Base-by-base conservation (phyloP, 2,329 filamentous ascomycete species). In the Paramyrothecium roridum region DNA sequence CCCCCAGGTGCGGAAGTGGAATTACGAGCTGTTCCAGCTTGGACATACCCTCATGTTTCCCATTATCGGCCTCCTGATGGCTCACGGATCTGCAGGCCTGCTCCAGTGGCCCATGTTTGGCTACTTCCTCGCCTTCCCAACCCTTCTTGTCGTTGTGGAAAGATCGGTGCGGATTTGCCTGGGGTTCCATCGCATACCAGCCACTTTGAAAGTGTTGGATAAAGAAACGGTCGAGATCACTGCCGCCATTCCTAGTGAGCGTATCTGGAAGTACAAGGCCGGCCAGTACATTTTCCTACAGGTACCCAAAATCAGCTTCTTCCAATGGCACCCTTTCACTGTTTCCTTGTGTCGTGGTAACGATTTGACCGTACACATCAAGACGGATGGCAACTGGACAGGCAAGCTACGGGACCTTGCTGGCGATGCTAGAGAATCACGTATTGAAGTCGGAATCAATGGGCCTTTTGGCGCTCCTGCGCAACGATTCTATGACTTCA, bases 261-360 rank as follows among this genome's bases (percentile, higher is more conserved):
- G 77, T 1, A 67, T 80, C 3, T 83, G 79, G 80, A 73, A 72
- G 43, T 84, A 83, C 62, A 74, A 76, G 53, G 80, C 81, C n/a
- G 81, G 81, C 0, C 80, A 84, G 62, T 83, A 84, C 55, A 74
- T 85, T 16, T 78, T 85, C 48, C 68, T 84, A 0, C 81, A 84
- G 59, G 78, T 84, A 0, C 82, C 81, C 0, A 58, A 70, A 30
- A 65, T 84, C 21, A 82, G 79, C 40, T 68, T 73, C 51, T 84
- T 80, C 55, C 80, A 84, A 60, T 85, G 81, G 81, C 81, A 85
- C 54, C 82, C 81, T 0, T 85, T 85, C 59, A 84, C 82, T 0
- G 78, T 85, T 0, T 84, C 82, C 0, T 77, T 78, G 2, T 84
- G 81, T 58, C 73, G 75, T 16, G 80, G 76, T 0, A 77, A 78